phyloP scores from a whole-genome alignment of 108 stramenopile genomes.

The Discostella pseudostelligera region DNA sequence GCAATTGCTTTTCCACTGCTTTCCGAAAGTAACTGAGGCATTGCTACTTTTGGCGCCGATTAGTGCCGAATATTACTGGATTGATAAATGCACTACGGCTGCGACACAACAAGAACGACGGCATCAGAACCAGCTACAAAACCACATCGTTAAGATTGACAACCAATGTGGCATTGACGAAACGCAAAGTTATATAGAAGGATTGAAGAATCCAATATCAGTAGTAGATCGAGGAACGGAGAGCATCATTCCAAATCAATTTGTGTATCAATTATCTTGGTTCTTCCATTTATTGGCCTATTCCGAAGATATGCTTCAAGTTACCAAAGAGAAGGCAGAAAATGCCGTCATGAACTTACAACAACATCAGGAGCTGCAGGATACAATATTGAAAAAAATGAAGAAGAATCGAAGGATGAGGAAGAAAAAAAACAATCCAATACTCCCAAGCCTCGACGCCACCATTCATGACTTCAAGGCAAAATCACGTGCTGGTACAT shows the following conservation, averaged over 20 bases:
- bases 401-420: neutral
- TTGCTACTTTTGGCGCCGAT: constrained; percentile 11
- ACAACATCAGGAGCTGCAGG: neutral
- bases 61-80: neutral
- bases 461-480: constrained; percentile 28
- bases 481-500: constrained; percentile 5
- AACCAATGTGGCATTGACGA: neutral
- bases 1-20: constrained; percentile 25
- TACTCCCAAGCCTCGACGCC: neutral
- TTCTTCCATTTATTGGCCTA: constrained; percentile 29
- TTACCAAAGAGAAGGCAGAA: neutral
- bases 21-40: neutral
- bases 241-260: constrained; percentile 1
- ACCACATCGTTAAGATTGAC: too few species aligned
- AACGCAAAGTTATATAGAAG: neutral
- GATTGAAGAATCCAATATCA: too few species aligned
- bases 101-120: neutral
- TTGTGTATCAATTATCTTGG: constrained; percentile 33
- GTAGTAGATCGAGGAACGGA: too few species aligned
- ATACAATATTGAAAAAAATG: neutral
- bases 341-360: neutral
- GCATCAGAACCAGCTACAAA: too few species aligned
- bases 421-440: neutral
- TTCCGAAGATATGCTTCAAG: constrained; percentile 8
- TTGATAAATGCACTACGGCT: neutral